Evolutionary conservation across 257 asterid species (phyloP), one percentile per base, ranked within the genome.

Genomic region (Datura wrightii): DNA sequence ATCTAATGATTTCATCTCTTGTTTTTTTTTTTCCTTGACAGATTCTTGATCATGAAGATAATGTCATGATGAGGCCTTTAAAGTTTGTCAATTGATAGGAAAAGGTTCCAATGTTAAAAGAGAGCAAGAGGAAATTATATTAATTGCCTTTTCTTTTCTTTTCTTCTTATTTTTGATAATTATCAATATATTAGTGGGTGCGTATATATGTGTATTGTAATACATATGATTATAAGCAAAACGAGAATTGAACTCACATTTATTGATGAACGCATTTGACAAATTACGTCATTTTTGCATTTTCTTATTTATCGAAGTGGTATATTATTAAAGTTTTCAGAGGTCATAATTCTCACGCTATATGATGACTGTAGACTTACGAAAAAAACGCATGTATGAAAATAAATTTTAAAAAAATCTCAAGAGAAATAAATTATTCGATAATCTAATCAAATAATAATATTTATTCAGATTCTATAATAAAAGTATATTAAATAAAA

Each of bases 21-120:
- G 4, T 42, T 31, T 10, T 31, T 76, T 11, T 48, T 14, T 24
- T 44, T 37, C 5, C 14, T 18, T 60, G 76, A 85, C 94, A 95
- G 97, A 92, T 95, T 37, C 83, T 95, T 24, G 98, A 95, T 85
- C 98, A 95, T 54, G 98, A 95, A 86, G 98, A 95, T 88, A 95
- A 95, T 86, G 97, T 78, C 84, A 95, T 95, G 98, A 95, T 95
- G 95, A 91, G 98, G 71, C 98, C 98, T 1, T 79, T 95, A 88
- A 92, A 95, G 87, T 69, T 95, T 53, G 82, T 83, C 44, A 41
- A 52, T 44, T 86, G 82, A 88, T 66, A 41, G 34, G 44, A 34
- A 5, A 5, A 37, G 2, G 31, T 2, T 42, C 0, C 4, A 80
- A 80, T n/a, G 55, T 59, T 80, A 19, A 18, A 58, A 58, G 42